Evolutionary conservation across 2,329 filamentous ascomycete genomes (phyloP), one percentile per base, ranked within the genome.

Genomic region (Chaetomiaceae sp.): DNA sequence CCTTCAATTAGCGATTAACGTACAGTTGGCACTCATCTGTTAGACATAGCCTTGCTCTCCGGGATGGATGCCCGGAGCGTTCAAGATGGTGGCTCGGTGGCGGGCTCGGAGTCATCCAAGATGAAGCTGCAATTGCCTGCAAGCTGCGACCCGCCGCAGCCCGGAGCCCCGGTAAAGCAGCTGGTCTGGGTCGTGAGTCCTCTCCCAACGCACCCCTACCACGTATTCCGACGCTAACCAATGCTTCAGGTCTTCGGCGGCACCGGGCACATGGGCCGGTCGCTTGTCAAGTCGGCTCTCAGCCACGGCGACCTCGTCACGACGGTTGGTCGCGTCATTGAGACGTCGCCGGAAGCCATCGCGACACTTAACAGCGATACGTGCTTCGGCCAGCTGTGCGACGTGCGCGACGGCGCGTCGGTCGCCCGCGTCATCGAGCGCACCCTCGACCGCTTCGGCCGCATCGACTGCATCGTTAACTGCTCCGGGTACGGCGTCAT

Each of bases 401-500:
- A 99, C 67, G 90, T 99, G 5, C 82, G 94, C 38, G 84, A 88
- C 2, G 81, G 87, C 30, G 82, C 87, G 52, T 95, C 89, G 0
- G 89, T 97, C 5, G 75, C 79, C 30, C 75, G 78, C 27, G 88
- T 87, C 1, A 80, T 96, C 47, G 78, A 87, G 61, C 78, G 74
- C 55, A 85, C 87, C 5, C 79, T 95, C 41, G 74, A 80, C 32
- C 82, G 81, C 54, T 97, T 94, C 73, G 87, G 88, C 0, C 84
- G 83, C 54, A 80, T 96, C 59, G 92, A 97, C 66, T 82, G 96
- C 47, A 86, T 97, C 53, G 91, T 87, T 62, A 97, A 96, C 70
- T 96, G 90, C 72, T 91, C 90, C 11, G 92, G 92, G 14, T 96
- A 96, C 71, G 92, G 91, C 48, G 90, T 99, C 49, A 95, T 97